Evolutionary conservation across 2,329 filamentous ascomycete species (phyloP).

Genomic region (Clarireedia homoeocarpa): DNA sequence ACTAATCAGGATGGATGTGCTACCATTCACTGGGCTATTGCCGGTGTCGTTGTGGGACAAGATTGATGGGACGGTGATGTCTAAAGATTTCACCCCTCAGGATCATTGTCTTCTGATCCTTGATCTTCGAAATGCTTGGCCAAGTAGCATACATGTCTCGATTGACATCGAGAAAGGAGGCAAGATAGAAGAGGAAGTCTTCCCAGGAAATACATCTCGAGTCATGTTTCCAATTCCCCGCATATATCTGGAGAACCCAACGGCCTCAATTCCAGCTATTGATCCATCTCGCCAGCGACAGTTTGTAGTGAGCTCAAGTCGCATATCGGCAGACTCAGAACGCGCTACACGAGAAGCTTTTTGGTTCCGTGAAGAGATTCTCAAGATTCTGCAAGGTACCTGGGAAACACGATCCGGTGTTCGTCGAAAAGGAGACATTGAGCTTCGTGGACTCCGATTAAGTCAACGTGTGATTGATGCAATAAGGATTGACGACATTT

Average conservation of each 20-base stretch:
- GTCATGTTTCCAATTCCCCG: conserved; percentile 69
- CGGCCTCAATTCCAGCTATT: conserved; percentile 69
- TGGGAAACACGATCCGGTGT: conserved; percentile 55
- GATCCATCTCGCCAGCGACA: conserved; percentile 81
- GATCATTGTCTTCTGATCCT: conserved; percentile 73
- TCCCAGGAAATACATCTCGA: conserved; percentile 63
- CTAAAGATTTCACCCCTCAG: conserved; percentile 38
- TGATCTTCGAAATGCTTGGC: conserved; percentile 87
- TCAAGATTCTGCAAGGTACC: conserved; percentile 60
- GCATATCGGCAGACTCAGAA: conserved; percentile 72
- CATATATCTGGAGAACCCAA: conserved; percentile 67
- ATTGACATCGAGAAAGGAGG: conserved; percentile 36
- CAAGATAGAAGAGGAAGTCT: conserved; percentile 41
- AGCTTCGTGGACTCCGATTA: conserved; percentile 68
- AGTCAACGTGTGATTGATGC: conserved; percentile 74
- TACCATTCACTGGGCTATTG: conserved; percentile 63
- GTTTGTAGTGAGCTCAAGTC: conserved; percentile 78
- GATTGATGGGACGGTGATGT: conserved; percentile 24
- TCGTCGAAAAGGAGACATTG: conserved; percentile 57
- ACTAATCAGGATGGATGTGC: conserved; percentile 68
- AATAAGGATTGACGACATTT: conserved; percentile 72
- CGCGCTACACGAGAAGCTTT: conserved; percentile 73
- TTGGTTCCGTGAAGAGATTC: conserved; percentile 80
- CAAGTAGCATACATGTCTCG: conserved; percentile 63
- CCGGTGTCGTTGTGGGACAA: conserved; percentile 51